Evolutionary conservation across 1,284 basidiomycete genomes (phyloP).

Genomic region (Anthracocystis walkeri): DNA sequence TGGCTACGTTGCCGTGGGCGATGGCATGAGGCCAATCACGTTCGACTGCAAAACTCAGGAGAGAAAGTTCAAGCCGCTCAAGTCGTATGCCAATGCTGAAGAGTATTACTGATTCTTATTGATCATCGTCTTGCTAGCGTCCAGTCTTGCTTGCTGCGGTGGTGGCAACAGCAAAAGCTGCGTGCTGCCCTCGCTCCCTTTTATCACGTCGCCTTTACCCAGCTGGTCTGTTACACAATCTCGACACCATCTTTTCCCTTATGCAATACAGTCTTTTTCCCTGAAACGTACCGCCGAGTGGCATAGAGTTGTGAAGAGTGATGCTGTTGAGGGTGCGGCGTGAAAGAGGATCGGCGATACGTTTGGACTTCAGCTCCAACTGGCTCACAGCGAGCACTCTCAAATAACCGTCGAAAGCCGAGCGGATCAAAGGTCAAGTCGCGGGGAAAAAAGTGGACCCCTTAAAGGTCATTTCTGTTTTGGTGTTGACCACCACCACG

Average conservation of each 20-base stretch:
- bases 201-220: background rate
- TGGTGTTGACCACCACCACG: slow-evolving; percentile 7
- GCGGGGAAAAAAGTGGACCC: slow-evolving; percentile 33
- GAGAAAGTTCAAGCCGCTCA: slow-evolving; percentile 17
- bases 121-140: too few relatives aligned
- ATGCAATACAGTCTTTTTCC: background rate
- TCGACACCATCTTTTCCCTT: background rate
- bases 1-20: slow-evolving; percentile 27
- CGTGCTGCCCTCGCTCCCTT: too few relatives aligned
- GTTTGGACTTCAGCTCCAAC: background rate
- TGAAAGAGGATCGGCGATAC: slow-evolving; percentile 1
- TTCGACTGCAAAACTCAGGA: slow-evolving; percentile 32
- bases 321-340: too few relatives aligned
- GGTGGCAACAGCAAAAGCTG: too few relatives aligned
- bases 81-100: slow-evolving; percentile 11
- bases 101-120: slow-evolving; percentile 8
- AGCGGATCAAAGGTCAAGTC: background rate
- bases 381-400: background rate
- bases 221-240: background rate
- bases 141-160: too few relatives aligned
- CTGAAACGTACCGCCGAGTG: background rate
- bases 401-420: slow-evolving; percentile 45
- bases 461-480: background rate
- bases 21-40: slow-evolving; percentile 30
- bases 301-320: background rate